Evolutionary conservation across 2,329 filamentous ascomycete genomes (phyloP), one percentile per base, ranked within the genome.

Genomic region (Claviceps sp.): DNA sequence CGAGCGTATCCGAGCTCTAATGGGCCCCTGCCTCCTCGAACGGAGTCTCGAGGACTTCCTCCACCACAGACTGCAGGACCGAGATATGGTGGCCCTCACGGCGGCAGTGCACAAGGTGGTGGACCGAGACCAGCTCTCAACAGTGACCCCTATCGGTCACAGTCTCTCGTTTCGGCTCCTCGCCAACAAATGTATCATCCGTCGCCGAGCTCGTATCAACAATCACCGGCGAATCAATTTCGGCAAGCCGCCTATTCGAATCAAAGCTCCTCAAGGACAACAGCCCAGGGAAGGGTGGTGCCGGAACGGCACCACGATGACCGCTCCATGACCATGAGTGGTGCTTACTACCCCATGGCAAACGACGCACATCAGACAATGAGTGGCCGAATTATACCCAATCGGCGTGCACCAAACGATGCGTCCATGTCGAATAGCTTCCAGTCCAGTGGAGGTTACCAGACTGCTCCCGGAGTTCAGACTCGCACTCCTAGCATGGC

Each of bases 301-400:
- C 93, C 93, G 1, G 90, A 96, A 64, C 82, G 91, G 51, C 86
- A 90, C 51, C 86, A 90, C 55, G 88, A 94, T 61, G 91, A 97
- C 67, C 81, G 93, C 53, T 84, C 93, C 56, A 97, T 97, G 93
- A 95, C 91, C 46, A 85, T 98, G 84, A 93, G 85, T 5, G 88
- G 87, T 9, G 87, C 66, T 20, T 75, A 72, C 54, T 65, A 89
- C 59, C 77, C 84, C 3, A 76, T 85, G 51, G 88, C 94, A 59
- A 77, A 79, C 55, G 85, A 87, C 61, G 74, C 89, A 45, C 85
- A 93, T 66, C 91, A 96, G 68, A 96, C 90, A 5, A 94, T 91
- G 81, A 95, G 87, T 64, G 93, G 93, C 47, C 81, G 93, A 58
- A 77, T 95, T 20, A 95, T 98, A 58, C 93, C 93, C 2, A 87